Evolutionary conservation across 2,329 filamentous ascomycete genomes (phyloP).

Genomic region (Aureobasidium namibiae): DNA sequence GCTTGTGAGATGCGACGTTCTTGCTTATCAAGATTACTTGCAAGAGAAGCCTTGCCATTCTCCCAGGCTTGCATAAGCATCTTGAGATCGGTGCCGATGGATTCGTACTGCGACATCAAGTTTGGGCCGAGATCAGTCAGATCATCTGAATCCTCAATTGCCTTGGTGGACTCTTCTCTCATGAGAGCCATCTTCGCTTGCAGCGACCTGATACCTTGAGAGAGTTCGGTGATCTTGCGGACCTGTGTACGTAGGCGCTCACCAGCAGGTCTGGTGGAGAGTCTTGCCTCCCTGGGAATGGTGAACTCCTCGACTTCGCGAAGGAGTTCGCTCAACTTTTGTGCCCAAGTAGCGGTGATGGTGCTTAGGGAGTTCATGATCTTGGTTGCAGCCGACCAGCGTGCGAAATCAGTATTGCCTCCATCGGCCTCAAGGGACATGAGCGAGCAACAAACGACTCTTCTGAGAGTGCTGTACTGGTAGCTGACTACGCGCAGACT

Average conservation of each 20-base stretch:
- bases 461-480: conserved; percentile 70
- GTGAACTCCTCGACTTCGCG: conserved; percentile 61
- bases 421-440: conserved; percentile 78
- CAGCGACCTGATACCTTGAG: conserved; percentile 79
- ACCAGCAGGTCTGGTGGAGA: conserved; percentile 48
- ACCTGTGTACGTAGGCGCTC: conserved; percentile 82
- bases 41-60: conserved; percentile 67
- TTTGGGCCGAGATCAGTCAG: conserved; percentile 61
- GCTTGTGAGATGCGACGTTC: conserved; percentile 52
- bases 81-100: conserved; percentile 80
- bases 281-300: conserved; percentile 44
- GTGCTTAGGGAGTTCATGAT: conserved; percentile 59
- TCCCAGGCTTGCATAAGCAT: conserved; percentile 43
- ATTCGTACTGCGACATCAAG: conserved; percentile 86
- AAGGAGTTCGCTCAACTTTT: conserved; percentile 60
- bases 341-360: conserved; percentile 54
- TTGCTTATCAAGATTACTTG: conserved; percentile 73
- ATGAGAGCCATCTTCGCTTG: conserved; percentile 92
- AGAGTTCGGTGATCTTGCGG: conserved; percentile 78
- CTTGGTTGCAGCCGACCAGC: conserved; percentile 72
- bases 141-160: conserved; percentile 59
- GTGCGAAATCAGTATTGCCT: conserved; percentile 63
- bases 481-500: conserved; percentile 59
- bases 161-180: conserved; percentile 77
- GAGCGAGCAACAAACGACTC: conserved; percentile 81